Evolutionary conservation across 257 asterid genomes (phyloP), one percentile per base, ranked within the genome.

Genomic region (Solanum habrochaites): DNA sequence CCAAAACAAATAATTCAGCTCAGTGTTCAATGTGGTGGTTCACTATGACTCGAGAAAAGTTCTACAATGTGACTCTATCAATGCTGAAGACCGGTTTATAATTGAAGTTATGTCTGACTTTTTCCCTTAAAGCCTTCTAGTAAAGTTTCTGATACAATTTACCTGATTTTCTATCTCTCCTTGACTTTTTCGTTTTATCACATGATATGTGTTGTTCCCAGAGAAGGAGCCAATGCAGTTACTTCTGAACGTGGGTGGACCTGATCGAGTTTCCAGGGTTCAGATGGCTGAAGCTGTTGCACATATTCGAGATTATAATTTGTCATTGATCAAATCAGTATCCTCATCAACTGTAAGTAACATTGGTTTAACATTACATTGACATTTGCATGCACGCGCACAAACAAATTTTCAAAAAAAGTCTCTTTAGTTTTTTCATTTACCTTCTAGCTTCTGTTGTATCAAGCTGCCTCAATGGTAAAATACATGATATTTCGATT

Each of bases 201-300:
- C 83, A 12, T 47, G 35, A 23, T 49, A 25, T n/a, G 25, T 1
- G 60, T 37, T 72, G 73, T 52, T 73, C 35, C 73, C 25, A 95
- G 99, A 90, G 88, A 88, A 86, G 32, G 90, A 95, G 91, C 92
- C 90, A 70, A 86, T 93, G 90, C 96, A 90, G 87, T 88, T 93
- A 90, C 88, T 96, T 89, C 87, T 96, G 72, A 96, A 97, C 86
- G 98, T 89, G 62, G 99, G 99, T 2, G 99, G 98, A 69, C 97
- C 98, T 31, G 98, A 95, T 88, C 90, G 98, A 90, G 89, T 97
- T 32, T 94, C 99, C 31, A 93, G 99, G 80, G 97, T 95, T 87
- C 97, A 97, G 91, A 97, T 97, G 99, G 99, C 99, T 7, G 98
- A 97, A 91, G 94, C 94, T 87, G 96, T 95, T 87, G 98, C 98